Evolutionary conservation across 192 early-diverging fungal genomes (phyloP).

Genomic region (Podochytrium sp.): DNA sequence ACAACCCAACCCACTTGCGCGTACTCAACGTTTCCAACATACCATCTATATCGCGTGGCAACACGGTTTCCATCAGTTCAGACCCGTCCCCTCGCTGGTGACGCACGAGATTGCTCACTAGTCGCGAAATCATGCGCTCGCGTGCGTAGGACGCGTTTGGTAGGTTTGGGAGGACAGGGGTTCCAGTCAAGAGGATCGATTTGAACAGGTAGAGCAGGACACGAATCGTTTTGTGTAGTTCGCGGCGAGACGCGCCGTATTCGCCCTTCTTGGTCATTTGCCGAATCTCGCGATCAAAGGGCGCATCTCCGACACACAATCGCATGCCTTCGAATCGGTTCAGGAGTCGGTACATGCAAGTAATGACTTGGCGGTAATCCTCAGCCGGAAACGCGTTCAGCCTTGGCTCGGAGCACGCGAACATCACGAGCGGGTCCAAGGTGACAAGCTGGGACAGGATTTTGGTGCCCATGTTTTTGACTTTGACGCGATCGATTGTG

Average conservation of each 20-base stretch:
- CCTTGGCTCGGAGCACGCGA: conserved; percentile 20
- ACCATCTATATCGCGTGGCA: not conserved
- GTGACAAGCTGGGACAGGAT: conserved; percentile 18
- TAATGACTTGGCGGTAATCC: conserved; percentile 19
- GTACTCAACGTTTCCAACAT: conserved; percentile 19
- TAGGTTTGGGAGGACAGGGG: conserved; percentile 5
- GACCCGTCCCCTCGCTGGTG: too few species aligned
- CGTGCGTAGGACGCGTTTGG: conserved; percentile 18
- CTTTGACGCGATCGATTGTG: not conserved
- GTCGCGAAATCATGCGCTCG: conserved; percentile 1
- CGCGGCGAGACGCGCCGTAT: not conserved
- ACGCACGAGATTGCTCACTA: too few species aligned
- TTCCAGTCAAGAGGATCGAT: conserved; percentile 15
- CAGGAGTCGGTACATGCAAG: conserved; percentile 3
- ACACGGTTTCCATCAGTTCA: conserved; percentile 4
- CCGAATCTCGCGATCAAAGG: conserved; percentile 3
- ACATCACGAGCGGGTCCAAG: conserved; percentile 19
- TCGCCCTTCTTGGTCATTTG: not conserved
- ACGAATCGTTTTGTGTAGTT: conserved; percentile 10
- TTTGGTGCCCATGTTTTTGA: not conserved
- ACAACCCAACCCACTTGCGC: conserved; percentile 16
- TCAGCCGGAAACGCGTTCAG: conserved; percentile 15
- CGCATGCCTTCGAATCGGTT: conserved; percentile 25
- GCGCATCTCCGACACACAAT: conserved; percentile 6
- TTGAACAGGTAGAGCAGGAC: conserved; percentile 22